A percentile compares a stretch with the other conserved stretches of the same genome.
These are phyloP conservation scores for Acanthamoeba lenticulata DNA, from an alignment of 208 protist genomes.

Conservation along the genomic window DNA sequence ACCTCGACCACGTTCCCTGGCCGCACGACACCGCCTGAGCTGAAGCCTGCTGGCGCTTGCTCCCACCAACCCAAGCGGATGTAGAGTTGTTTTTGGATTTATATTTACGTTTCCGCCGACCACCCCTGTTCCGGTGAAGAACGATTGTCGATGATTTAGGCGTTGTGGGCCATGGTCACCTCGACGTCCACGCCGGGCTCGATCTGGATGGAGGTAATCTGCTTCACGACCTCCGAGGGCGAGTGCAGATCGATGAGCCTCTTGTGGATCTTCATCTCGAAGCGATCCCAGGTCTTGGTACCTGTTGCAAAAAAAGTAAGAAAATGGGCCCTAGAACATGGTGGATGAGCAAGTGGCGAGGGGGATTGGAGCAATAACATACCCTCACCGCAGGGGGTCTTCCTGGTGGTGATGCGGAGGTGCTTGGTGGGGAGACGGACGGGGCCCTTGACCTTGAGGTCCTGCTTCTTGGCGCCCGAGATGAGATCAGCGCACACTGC, in stretches of 20 bases:
- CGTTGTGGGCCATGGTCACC: constrained; percentile 79
- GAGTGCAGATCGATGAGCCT: constrained; percentile 97
- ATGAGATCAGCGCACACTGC: constrained; percentile 95
- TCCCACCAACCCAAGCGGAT: not conserved
- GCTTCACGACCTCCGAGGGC: constrained; percentile 87
- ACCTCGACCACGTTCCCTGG: not conserved
- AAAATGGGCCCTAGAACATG: not conserved
- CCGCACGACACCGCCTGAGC: not conserved
- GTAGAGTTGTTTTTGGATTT: not conserved
- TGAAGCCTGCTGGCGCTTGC: not conserved
- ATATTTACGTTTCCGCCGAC: not conserved
- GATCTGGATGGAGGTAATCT: constrained; percentile 84
- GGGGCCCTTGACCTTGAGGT: constrained; percentile 96
- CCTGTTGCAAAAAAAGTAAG: constrained; percentile 62
- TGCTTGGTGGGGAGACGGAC: constrained; percentile 98
- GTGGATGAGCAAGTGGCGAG: not conserved
- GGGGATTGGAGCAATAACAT: not conserved
- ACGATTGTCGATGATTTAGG: constrained; percentile 11
- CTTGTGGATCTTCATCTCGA: constrained; percentile 99
- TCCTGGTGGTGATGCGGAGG: constrained; percentile 98
- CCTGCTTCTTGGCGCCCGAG: constrained; percentile 94
- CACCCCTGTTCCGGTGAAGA: not conserved
- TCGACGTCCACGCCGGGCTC: constrained; percentile 82
- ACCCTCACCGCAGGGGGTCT: constrained; percentile 99
- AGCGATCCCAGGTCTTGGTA: constrained; percentile 99